Base-by-base conservation (phyloP, 345 rosid species). In the Salix arbutifolia region DNA sequence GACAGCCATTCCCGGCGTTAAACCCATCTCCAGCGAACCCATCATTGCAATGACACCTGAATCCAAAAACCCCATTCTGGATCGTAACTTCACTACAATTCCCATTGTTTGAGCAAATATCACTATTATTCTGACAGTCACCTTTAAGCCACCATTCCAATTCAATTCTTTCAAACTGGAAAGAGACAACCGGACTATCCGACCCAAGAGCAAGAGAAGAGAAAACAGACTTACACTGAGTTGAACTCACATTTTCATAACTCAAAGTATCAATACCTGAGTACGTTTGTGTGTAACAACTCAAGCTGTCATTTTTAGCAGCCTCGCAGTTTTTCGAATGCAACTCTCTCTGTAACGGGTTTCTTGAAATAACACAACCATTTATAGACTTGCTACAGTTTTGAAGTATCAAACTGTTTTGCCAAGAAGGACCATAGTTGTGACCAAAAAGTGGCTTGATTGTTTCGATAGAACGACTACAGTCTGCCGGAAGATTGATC, bases 61-160 rank as follows among this genome's bases (percentile, higher is more conserved):
- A 13, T 53, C 91, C 98, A 0, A 0, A 3, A 6, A 3, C 26
- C 18, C 88, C 78, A 56, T 37, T 9, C 21, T 73, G 33, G 8
- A 76, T 74, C 16, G 1, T 37, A 48, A 89, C 83, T 0, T 0
- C 0, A 17, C 0, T 23, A 53, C 91, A 84, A 0, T n/a, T 37
- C 6, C 91, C 93, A 14, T 86, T 69, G 3, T 0, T 9, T 13
- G 76, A 38, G 65, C 98, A 96, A 42, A 1, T 0, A 21, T 4
- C 5, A 0, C 6, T 35, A 35, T 35, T 6, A 31, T 0, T 17
- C 1, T 1, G 11, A 65, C 89, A 88, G 2, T 1, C 3, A 35
- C 90, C 87, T n/a, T 73, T 37, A 21, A 91, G 60, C 98, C 99
- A 90, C 99, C 98, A 96, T n/a, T 77, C 87, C 75, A 96, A 73